These are phyloP conservation scores for Chaetomium cochliodes DNA, from an alignment of 495 filamentous ascomycete species.

Conservation along the genomic window DNA sequence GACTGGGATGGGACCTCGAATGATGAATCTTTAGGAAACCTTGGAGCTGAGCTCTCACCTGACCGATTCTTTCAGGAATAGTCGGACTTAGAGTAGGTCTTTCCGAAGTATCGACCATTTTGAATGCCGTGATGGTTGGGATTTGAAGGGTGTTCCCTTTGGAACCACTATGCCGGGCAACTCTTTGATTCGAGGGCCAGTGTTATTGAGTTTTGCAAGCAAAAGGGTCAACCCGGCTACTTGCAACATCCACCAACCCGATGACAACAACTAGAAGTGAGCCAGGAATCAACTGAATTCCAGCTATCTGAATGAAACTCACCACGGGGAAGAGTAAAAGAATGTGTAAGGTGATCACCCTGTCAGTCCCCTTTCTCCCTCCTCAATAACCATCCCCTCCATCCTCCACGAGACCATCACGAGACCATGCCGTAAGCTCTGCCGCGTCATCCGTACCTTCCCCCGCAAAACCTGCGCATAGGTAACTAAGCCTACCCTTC, in stretches of 20 bases:
- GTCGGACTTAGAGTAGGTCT: too few species aligned
- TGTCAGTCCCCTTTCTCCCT: neutral
- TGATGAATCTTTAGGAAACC: neutral
- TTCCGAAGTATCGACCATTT: too few species aligned
- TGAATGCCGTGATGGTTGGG: too few species aligned
- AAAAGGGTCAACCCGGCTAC: neutral
- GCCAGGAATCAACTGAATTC: neutral
- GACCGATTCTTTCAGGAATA: too few species aligned
- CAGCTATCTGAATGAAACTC: neutral
- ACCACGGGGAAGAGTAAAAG: neutral
- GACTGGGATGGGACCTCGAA: neutral
- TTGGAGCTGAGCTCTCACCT: too few species aligned
- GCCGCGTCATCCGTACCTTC: neutral
- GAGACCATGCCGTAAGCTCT: too few species aligned
- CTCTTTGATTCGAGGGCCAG: too few species aligned
- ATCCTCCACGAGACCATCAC: neutral
- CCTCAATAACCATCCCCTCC: neutral
- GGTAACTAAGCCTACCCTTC: neutral
- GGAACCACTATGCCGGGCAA: too few species aligned
- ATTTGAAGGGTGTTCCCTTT: too few species aligned
- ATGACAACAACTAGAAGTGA: slow-evolving; percentile 2
- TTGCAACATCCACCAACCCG: neutral
- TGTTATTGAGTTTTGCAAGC: too few species aligned
- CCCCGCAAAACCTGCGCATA: neutral
- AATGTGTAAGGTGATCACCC: neutral